Evolutionary conservation across 371 early-diverging fungal genomes (phyloP).

Genomic region (Nematocida ausubeli): DNA sequence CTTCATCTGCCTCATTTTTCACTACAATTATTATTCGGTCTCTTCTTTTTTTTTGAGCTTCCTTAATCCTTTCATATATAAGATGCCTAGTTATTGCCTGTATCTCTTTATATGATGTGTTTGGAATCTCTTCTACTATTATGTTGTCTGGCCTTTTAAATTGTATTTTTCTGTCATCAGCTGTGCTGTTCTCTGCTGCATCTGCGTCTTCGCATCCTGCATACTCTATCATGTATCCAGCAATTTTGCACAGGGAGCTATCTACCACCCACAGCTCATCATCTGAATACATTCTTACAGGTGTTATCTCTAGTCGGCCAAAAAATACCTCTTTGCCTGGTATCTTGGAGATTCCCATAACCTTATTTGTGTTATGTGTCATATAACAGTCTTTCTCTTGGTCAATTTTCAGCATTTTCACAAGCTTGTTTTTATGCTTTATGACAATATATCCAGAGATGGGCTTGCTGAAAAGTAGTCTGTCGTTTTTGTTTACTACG

Average conservation of each 20-base stretch:
- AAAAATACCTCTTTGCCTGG: neutral
- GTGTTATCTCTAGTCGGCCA: constrained; percentile 14
- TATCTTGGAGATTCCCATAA: neutral
- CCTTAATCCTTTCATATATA: constrained; percentile 12
- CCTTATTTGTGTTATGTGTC: neutral
- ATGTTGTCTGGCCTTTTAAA: neutral
- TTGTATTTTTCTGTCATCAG: constrained; percentile 4
- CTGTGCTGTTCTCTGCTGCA: too few species aligned
- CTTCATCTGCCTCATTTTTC: neutral
- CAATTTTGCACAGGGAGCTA: neutral
- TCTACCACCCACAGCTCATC: constrained; percentile 43
- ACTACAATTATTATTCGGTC: constrained; percentile 6
- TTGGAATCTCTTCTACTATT: constrained; percentile 14
- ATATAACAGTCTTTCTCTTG: constrained; percentile 5
- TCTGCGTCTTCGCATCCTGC: neutral
- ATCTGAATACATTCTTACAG: constrained; percentile 7
- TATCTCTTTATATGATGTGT: neutral
- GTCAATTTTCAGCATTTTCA: constrained; percentile 3
- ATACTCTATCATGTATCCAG: constrained; percentile 10
- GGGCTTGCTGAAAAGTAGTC: neutral
- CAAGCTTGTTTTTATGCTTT: neutral
- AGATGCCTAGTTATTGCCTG: neutral
- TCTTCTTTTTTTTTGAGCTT: neutral
- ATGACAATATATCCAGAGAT: constrained; percentile 19
- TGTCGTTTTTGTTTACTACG: neutral